Base-by-base conservation (phyloP, 768 basidiomycete genomes). In the Lyophyllum shimeji region DNA sequence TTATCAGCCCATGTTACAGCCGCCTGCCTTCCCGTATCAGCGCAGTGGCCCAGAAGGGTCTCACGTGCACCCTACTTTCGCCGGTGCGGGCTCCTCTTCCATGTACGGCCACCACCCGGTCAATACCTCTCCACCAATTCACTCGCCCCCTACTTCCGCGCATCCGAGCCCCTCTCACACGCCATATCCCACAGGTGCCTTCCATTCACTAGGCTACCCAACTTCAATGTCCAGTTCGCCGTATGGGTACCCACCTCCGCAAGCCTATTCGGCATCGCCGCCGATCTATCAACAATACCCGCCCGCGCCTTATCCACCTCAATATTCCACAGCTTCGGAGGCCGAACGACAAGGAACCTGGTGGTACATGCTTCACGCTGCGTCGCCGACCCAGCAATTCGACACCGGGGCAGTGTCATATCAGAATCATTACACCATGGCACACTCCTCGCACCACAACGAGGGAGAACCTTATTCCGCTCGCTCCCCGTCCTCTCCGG, bases 291-390 rank as follows among this genome's bases (percentile, higher is more conserved):
- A 65, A 9, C 81, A 71, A 23, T 79, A 74, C 56, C 48, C 68
- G 17, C 62, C 71, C 5, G 57, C 74, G 0, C 70, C 71, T 12
- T 78, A 74, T 58, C 25, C 68, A n/a, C 77, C 73, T 37, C 71
- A 69, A 46, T 76, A 62, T 61, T 48, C 62, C 9, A 61, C 66
- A 17, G 57, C 70, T 15, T 56, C 52, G 1, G 73, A 74, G 4
- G 63, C 67, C n/a, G 80, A 80, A 5, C 67, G 67, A n/a, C 78
- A 73, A 57, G 76, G 76, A n/a, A 67, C 73, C 1, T 83, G 82
- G 81, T 85, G 79, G 75, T 84, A 83, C 58, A 62, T 80, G 20
- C 74, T 74, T 37, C 69, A 70, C 51, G 1, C 48, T 23, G 58
- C 59, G 34, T 57, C 50, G 3, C 68, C 63, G 33, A 29, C 29